Evolutionary conservation across 2,329 filamentous ascomycete species (phyloP), one percentile per base, ranked within the genome.

Genomic region (Alternaria triticimaculans): DNA sequence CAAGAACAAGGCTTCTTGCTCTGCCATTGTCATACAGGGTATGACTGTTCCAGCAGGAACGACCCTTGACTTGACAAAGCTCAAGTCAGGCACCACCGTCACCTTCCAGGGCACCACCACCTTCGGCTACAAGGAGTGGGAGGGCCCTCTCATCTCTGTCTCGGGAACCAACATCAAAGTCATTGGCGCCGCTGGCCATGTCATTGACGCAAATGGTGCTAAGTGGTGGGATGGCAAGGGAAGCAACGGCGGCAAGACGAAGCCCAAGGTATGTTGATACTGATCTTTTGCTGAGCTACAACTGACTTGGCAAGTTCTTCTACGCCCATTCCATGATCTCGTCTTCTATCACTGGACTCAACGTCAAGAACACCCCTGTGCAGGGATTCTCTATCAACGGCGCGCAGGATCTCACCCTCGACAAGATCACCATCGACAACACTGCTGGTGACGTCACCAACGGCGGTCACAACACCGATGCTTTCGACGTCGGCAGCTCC

Each of bases 51-150:
- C 88, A 4, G 84, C 87, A 7, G 87, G 87, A 21, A 80, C 80
- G 10, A 89, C 87, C 4, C 83, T 90, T 4, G 87, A 90, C 72
- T 75, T 90, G 64, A 87, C 87, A 12, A 79, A 81, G 20, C 81
- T 89, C 43, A 82, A 81, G 2, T 72, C 78, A 18, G 85, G 84
- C 65, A 88, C 87, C 14, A 83, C 77, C 59, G 84, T 91, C 65
- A 87, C 86, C 69, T 92, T 92, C 78, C 78, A 87, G 61, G 90
- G 90, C 46, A 87, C 83, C 14, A 92, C 89, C n/a, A 88, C 86
- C 58, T 92, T 89, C 72, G 89, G 83, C 20, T 91, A 90, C 80
- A 82, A 87, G 66, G 86, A 89, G 71, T 92, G 89, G 89, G 76
- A 77, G 2, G 89, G 90, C 0, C 89, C 89, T 48, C 82, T 92